Base-by-base conservation (phyloP, 1,284 basidiomycete genomes). In the Meripilus lineatus region DNA sequence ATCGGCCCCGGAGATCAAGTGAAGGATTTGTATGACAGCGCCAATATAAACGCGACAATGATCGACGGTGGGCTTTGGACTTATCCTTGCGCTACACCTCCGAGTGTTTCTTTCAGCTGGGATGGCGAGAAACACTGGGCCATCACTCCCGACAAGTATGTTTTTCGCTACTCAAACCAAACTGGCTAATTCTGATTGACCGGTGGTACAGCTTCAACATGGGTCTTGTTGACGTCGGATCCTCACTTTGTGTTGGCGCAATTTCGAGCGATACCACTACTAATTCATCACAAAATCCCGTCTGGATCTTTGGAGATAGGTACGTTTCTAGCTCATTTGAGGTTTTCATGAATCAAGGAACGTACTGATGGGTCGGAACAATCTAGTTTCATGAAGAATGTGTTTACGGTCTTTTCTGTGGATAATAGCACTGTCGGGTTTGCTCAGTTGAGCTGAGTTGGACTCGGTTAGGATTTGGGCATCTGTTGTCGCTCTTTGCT, bases 331-430 rank as follows among this genome's bases (percentile, higher is more conserved):
- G n/a, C 3, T 23, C n/a, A 6, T 28, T 26, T 10, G 6, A 14
- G 36, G 10, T 5, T 32, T 10, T 10, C 13, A n/a, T n/a, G n/a
- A n/a, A n/a, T n/a, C n/a, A n/a, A n/a, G n/a, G n/a, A n/a, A n/a
- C n/a, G n/a, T 58, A 54, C 46, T 59, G 56, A 54, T 54, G 58
- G 33, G 36, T 58, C n/a, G 57, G 57, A 3, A 56, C 57, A 21
- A 45, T 54, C n/a, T n/a, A n/a, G n/a, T 7, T 59, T 57, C 50
- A 45, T 58, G 26, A 45, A 43, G 36, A 55, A 51, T n/a, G 53
- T 58, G 7, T 58, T 55, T 42, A 37, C 53, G 3, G 50, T 45
- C 4, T 59, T 57, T 38, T 56, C 58, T 34, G 37, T 59, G 6
- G 50, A 50, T 20, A 42, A 48, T 20, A 42, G 32, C 24, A 48